Conservation (phyloP, 768 basidiomycete species). For the Xerocomus spinulosus region DNA sequence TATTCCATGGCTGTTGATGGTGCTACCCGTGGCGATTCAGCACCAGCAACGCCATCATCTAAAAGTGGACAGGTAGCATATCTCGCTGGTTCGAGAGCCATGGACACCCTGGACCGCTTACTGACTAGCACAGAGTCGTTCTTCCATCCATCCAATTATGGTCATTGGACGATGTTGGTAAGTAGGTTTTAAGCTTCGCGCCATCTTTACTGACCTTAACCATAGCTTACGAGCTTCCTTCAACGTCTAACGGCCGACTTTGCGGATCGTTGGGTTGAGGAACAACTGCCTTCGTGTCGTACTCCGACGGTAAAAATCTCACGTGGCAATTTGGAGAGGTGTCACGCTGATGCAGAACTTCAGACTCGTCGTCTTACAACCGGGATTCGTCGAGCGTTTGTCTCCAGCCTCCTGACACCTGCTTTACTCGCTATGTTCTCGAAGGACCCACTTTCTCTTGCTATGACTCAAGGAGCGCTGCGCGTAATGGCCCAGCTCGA, state of each 20-base stretch:
- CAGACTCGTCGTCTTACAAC: constrained; percentile 76
- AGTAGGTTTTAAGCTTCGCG: neutral
- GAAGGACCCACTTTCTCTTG: constrained; percentile 75
- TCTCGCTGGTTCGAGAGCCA: constrained; percentile 79
- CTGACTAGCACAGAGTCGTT: constrained; percentile 91
- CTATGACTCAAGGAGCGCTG: constrained; percentile 76
- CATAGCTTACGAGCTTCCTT: constrained; percentile 75
- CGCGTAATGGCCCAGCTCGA: constrained; percentile 76
- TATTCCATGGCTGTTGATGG: constrained; percentile 89
- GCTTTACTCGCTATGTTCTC: constrained; percentile 89
- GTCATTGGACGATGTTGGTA: constrained; percentile 61
- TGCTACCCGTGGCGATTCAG: constrained; percentile 43
- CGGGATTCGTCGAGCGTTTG: constrained; percentile 76
- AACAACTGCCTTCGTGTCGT: constrained; percentile 69
- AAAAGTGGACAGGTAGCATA: constrained; percentile 48
- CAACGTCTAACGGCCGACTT: constrained; percentile 75
- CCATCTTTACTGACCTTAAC: constrained; percentile 8
- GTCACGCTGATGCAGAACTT: constrained; percentile 1
- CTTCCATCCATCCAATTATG: constrained; percentile 94
- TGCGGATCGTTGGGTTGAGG: constrained; percentile 72
- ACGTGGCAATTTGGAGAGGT: neutral
- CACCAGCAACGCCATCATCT: constrained; percentile 63
- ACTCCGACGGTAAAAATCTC: constrained; percentile 56
- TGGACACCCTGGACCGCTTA: constrained; percentile 82
- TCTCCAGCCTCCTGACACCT: constrained; percentile 76